phyloP scores from a whole-genome alignment of 225 moss, liverwort and hornwort species.

The Rhytidiadelphus loreus region DNA sequence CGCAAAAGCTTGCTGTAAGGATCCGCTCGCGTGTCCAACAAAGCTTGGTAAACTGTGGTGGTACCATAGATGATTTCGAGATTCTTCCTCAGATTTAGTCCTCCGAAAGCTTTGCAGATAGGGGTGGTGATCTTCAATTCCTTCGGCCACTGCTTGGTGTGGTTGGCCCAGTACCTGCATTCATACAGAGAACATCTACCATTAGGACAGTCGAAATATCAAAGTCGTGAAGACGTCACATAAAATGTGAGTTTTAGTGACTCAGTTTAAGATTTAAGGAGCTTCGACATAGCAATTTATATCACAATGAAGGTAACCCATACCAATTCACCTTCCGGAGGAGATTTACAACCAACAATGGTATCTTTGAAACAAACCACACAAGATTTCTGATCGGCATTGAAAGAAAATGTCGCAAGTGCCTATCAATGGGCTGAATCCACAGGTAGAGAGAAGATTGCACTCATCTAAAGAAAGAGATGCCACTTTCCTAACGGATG shows the following conservation, averaged over 20 bases:
- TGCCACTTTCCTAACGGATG: background rate
- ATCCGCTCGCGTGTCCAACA: slow-evolving; percentile 9
- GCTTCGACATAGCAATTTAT: background rate
- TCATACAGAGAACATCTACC: background rate
- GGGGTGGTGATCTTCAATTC: background rate
- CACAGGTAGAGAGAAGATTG: background rate
- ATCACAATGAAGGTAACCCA: no score
- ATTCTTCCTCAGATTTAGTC: background rate
- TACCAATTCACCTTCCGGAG: no score
- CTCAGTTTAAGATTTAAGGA: no score
- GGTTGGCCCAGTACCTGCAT: slow-evolving; percentile 21
- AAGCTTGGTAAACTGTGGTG: slow-evolving; percentile 29
- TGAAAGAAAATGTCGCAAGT: background rate
- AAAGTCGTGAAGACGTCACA: no score
- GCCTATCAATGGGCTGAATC: background rate
- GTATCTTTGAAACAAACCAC: background rate
- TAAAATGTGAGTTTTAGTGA: background rate
- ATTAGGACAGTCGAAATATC: background rate
- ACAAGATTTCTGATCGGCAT: background rate
- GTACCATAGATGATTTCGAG: slow-evolving; percentile 19
- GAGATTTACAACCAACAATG: no score
- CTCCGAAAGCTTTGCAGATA: slow-evolving; percentile 4
- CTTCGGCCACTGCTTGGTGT: slow-evolving; percentile 10
- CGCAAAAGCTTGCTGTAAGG: slow-evolving; percentile 17
- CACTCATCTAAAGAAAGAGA: background rate